Base-by-base conservation (phyloP, 2,329 filamentous ascomycete genomes). In the Trichophyton schoenleinii region DNA sequence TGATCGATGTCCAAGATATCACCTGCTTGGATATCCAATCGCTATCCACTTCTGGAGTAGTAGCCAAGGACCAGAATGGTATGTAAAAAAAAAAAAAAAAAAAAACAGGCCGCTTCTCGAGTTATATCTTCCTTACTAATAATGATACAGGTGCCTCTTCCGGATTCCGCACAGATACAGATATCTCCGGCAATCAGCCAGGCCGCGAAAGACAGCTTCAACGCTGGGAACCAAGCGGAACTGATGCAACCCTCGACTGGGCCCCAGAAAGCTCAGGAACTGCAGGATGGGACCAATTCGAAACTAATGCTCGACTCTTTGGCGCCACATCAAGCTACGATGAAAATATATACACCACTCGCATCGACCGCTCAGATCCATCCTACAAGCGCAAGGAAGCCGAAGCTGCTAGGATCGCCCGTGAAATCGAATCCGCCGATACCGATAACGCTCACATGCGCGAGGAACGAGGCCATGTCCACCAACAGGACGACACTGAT, bases 291-390 rank as follows among this genome's bases (percentile, higher is more conserved):
- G 92, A 99, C 72, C 94, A 99, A 73, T 99, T 99, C 70, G 88
- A 89, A 62, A 86, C 83, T 64, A 97, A 97, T 70, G 89, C 95
- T 74, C 82, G 85, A 61, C 83, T 90, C 34, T 97, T 96, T 70
- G 94, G 94, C 41, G 77, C 95, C 44, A 89, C 85, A 74, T 94
- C 88, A 59, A 90, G 91, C 68, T 99, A 97, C 71, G 86, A 97
- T 70, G 94, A 97, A 75, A 91, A 89, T 67, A 84, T 94, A 49
- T 99, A 99, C 76, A 99, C 94, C 1, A 99, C 94, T 8, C 78
- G 83, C 46, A 95, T 99, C 70, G 85, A 99, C 74, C 89, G 86
- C 69, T 88, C 75, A 65, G 86, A 95, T 68, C 91, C 94, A 0
- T 80, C 87, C 60, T 96, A 95, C 74, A 86, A 83, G 65, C 84